These are phyloP conservation scores for Penicillium tannophilum DNA, from an alignment of 495 filamentous ascomycete genomes.

Conservation along the genomic window DNA sequence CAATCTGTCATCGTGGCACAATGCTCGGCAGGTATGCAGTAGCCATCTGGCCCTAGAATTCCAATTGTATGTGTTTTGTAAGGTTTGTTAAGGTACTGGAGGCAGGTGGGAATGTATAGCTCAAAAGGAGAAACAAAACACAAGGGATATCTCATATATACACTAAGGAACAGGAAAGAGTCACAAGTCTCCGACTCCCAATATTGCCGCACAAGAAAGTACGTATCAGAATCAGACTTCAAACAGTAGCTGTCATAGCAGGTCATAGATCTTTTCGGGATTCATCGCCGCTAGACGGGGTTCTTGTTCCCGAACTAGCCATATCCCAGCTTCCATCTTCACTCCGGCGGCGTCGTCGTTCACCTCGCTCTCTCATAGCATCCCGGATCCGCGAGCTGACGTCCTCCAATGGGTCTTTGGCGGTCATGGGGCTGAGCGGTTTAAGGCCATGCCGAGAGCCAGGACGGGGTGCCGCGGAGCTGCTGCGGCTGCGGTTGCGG, in stretches of 20 bases:
- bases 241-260: slow-evolving; percentile 12
- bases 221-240: slow-evolving; percentile 5
- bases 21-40: no score
- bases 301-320: slow-evolving; percentile 45
- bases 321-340: slow-evolving; percentile 53
- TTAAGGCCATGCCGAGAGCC: slow-evolving; percentile 67
- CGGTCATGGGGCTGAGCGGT: slow-evolving; percentile 71
- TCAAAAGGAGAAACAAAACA: slow-evolving; percentile 9
- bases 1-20: no score
- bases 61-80: no score
- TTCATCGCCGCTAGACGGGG: slow-evolving; percentile 46
- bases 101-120: no score
- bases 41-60: no score
- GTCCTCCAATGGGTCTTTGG: slow-evolving; percentile 73
- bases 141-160: slow-evolving; percentile 31
- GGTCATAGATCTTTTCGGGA: slow-evolving; percentile 44
- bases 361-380: slow-evolving; percentile 83
- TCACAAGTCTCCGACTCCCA: slow-evolving; percentile 20
- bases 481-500: slow-evolving; percentile 66
- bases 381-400: slow-evolving; percentile 84
- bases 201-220: slow-evolving; percentile 18
- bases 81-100: no score
- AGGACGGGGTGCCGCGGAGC: slow-evolving; percentile 56
- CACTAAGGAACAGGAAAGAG: slow-evolving; percentile 21
- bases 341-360: slow-evolving; percentile 69